Conservation (phyloP, 495 filamentous ascomycete genomes). For the Neurospora cerealis region DNA sequence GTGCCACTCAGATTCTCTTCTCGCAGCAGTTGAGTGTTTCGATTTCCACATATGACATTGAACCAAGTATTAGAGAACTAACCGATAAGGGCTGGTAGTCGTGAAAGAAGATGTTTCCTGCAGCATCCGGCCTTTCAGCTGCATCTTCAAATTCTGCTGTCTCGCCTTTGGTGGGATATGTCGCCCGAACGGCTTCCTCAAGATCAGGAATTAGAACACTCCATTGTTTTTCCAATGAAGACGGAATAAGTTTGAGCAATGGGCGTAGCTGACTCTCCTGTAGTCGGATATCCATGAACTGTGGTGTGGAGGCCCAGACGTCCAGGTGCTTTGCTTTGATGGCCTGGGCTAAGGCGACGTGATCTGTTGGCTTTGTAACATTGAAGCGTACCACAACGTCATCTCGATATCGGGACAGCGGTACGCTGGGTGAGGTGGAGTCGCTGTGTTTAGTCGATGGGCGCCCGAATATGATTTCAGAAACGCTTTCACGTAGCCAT, state of each 20-base stretch:
- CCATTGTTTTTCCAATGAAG: constrained; percentile 49
- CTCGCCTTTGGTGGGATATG: constrained; percentile 49
- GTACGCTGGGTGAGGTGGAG: constrained; percentile 25
- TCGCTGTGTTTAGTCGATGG: constrained; percentile 18
- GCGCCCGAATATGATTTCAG: constrained; percentile 53
- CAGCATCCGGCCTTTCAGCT: constrained; percentile 24
- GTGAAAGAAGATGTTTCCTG: constrained; percentile 69
- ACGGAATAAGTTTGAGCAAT: constrained; percentile 73
- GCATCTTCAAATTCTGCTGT: constrained; percentile 1
- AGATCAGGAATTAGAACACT: constrained; percentile 79
- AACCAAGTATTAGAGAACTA: constrained; percentile 26
- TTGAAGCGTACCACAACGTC: constrained; percentile 88
- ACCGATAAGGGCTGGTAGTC: constrained; percentile 79
- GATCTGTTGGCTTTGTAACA: constrained; percentile 58
- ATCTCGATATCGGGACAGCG: constrained; percentile 59
- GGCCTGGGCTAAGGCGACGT: constrained; percentile 61
- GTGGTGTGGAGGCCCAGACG: constrained; percentile 75
- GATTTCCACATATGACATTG: not conserved
- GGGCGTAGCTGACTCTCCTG: constrained; percentile 67
- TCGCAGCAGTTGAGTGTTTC: constrained; percentile 20
- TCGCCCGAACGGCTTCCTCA: constrained; percentile 62
- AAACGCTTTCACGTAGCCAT: constrained; percentile 53
- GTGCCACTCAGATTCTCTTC: not conserved
- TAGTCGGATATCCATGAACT: constrained; percentile 82
- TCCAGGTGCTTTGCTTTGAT: constrained; percentile 71